Percentiles rank a stretch among this genome's conserved stretches.
phyloP scores from a whole-genome alignment of 2,329 filamentous ascomycete species.

The Falciphora oryzae region DNA sequence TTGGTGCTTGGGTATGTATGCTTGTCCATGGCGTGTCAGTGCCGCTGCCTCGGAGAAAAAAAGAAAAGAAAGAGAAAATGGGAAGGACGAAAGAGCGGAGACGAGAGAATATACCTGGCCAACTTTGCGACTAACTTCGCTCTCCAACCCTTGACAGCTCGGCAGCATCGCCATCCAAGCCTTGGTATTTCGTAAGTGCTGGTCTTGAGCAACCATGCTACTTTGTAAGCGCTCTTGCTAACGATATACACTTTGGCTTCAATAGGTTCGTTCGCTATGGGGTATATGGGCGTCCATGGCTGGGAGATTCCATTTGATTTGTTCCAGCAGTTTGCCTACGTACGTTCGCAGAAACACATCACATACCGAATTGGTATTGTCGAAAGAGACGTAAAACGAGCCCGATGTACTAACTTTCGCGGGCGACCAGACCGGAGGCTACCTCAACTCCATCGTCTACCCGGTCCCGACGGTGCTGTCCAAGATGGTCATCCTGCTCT shows the following conservation, averaged over 20 bases:
- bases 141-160: not conserved
- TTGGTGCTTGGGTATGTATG: not conserved
- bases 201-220: too few species aligned
- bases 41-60: too few species aligned
- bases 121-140: not conserved
- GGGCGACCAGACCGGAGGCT: not conserved
- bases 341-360: constrained; percentile 9
- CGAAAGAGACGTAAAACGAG: not conserved
- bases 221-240: not conserved
- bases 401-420: not conserved
- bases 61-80: not conserved
- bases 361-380: not conserved
- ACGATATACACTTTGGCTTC: not conserved
- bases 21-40: too few species aligned
- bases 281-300: not conserved
- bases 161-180: constrained; percentile 5
- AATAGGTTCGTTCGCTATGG: constrained; percentile 3
- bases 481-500: constrained; percentile 12
- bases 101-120: not conserved
- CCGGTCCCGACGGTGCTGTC: constrained; percentile 7
- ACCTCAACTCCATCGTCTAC: not conserved
- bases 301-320: constrained; percentile 1
- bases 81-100: too few species aligned
- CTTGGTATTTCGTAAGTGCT: constrained; percentile 6
- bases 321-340: constrained; percentile 2